Evolutionary conservation across 768 basidiomycete species (phyloP).

Genomic region (Termitomyces sp.): DNA sequence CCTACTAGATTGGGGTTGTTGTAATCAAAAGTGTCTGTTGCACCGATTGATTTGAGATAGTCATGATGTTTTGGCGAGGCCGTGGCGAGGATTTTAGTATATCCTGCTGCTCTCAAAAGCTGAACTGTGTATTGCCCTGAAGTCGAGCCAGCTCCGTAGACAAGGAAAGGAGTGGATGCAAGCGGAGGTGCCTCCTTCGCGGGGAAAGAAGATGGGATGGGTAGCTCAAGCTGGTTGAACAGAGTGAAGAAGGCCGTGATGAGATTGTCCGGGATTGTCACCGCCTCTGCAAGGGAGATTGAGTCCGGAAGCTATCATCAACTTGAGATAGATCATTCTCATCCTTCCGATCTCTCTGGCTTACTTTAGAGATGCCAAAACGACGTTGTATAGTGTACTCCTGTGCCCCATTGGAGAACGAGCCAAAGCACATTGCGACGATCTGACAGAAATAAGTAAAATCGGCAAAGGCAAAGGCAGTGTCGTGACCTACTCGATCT

Average conservation of each 20-base stretch:
- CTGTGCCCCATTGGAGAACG: slow-evolving; percentile 15
- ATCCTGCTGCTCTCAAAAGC: slow-evolving; percentile 33
- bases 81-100: slow-evolving; percentile 33
- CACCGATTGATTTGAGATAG: slow-evolving; percentile 27
- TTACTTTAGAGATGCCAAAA: slow-evolving; percentile 29
- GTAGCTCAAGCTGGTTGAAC: slow-evolving; percentile 30
- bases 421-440: slow-evolving; percentile 13
- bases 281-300: slow-evolving; percentile 33
- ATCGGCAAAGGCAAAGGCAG: too few species aligned
- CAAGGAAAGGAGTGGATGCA: slow-evolving; percentile 29
- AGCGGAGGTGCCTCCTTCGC: slow-evolving; percentile 17
- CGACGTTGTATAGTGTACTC: slow-evolving; percentile 17
- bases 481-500: slow-evolving; percentile 31
- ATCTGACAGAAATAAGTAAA: slow-evolving; percentile 9
- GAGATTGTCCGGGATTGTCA: slow-evolving; percentile 39
- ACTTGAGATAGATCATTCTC: neutral
- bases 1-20: slow-evolving; percentile 21
- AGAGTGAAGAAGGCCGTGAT: slow-evolving; percentile 35
- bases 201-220: slow-evolving; percentile 25
- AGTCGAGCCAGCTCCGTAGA: slow-evolving; percentile 39
- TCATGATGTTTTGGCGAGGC: slow-evolving; percentile 27
- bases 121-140: slow-evolving; percentile 32
- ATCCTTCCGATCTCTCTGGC: neutral
- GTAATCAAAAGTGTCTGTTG: slow-evolving; percentile 33
- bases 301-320: slow-evolving; percentile 35